Percentiles rank a stretch among this genome's conserved stretches.
phyloP scores from a whole-genome alignment of 805 yeast species.

The Isabelozyma rhagii region DNA sequence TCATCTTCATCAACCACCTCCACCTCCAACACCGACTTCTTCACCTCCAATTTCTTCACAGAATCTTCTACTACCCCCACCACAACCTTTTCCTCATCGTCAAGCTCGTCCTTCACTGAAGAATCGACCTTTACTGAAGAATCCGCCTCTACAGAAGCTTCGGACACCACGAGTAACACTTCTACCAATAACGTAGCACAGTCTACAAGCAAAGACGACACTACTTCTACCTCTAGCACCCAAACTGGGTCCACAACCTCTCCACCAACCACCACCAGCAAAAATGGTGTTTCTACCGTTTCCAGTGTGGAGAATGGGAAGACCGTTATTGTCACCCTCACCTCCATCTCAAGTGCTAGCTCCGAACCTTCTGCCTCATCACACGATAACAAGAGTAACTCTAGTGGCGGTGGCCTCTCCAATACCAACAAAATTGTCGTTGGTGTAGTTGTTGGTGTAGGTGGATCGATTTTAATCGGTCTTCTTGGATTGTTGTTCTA shows the following conservation, averaged over 20 bases:
- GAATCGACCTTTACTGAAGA: not conserved
- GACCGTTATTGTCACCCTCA: slow-evolving; percentile 39
- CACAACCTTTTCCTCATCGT: not conserved
- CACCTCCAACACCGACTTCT: not conserved
- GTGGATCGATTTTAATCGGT: slow-evolving; percentile 39
- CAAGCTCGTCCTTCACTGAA: not conserved
- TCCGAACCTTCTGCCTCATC: slow-evolving; percentile 22
- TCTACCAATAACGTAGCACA: not conserved
- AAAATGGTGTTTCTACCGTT: slow-evolving; percentile 8
- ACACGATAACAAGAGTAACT: slow-evolving; percentile 6
- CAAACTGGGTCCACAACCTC: slow-evolving; percentile 17
- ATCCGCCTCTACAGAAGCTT: not conserved
- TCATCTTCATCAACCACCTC: not conserved
- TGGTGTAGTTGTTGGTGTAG: slow-evolving; percentile 47
- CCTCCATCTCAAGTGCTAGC: slow-evolving; percentile 24
- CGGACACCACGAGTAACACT: not conserved
- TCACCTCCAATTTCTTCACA: not conserved
- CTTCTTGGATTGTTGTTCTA: slow-evolving; percentile 30
- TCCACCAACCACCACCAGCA: not conserved
- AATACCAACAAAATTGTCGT: slow-evolving; percentile 42
- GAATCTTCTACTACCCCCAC: not conserved
- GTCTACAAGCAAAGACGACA: not conserved
- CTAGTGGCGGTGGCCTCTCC: slow-evolving; percentile 33
- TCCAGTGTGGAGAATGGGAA: slow-evolving; percentile 16
- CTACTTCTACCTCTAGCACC: slow-evolving; percentile 21